Base-by-base conservation (phyloP, 2,329 filamentous ascomycete genomes). In the Lasiodiplodia gonubiensis region DNA sequence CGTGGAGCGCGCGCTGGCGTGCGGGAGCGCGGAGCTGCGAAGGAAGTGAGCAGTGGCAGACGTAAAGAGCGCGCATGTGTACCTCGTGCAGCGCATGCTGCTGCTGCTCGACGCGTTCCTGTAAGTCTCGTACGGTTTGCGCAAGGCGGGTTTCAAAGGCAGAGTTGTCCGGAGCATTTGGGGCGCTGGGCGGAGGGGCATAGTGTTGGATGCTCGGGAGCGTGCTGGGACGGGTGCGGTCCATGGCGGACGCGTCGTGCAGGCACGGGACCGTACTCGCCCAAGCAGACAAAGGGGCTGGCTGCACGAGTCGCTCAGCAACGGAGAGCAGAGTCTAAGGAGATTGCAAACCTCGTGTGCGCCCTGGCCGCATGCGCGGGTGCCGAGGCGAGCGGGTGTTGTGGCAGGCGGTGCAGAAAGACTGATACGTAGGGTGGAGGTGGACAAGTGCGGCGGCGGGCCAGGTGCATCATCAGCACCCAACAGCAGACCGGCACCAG, bases 111-210 rank as follows among this genome's bases (percentile, higher is more conserved):
- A 86, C 80, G 73, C 80, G 82, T 66, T 79, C 78, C 74, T 91
- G 88, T 1, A 94, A 85, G 74, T 90, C 88, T 69, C 84, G 85
- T 53, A 94, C 74, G 2, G 91, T 92, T 65, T 86, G 85, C 67
- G 92, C 86, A 53, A 94, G 80, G 72, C 85, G 87, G 51, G 82
- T 75, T 64, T 84, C 80, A 69, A 89, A 83, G 49, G 66, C 49
- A 8, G 49, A 8, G 21, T 46, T 16, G 66, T 80, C 70, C 16
- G 76, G 74, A 68, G 73, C 72, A 71, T 80, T 78, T n/a, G 68
- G 65, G 35, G 70, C 68, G 46, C 70, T 70, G 7, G 70, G 63
- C 25, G 72, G 70, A 12, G 70, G 66, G 14, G 70, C 70, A 70
- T 79, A 76, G 27, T 73, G 64, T 8, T 73, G 76, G 65, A 79